A percentile compares a stretch with the other conserved stretches of the same genome.
phyloP scores from a whole-genome alignment of 2,329 filamentous ascomycete species.

The Ceratocystis destructans region DNA sequence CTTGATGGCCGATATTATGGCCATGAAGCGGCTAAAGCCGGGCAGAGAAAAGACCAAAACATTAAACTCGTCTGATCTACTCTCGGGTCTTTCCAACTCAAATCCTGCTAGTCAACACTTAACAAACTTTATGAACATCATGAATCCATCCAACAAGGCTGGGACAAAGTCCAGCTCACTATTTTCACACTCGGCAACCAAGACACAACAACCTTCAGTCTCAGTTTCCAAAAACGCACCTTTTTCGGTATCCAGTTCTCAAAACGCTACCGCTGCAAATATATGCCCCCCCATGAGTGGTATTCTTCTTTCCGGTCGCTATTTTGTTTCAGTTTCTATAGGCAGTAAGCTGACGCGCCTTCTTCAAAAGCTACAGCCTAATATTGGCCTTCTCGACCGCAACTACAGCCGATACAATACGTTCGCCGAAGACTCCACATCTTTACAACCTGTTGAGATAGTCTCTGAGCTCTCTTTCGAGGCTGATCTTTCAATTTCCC shows the following conservation, averaged over 20 bases:
- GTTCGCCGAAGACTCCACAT: not conserved
- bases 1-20: conserved; percentile 7
- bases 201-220: not conserved
- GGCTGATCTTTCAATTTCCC: conserved; percentile 49
- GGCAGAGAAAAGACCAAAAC: not conserved
- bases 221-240: not conserved
- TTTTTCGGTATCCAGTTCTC: not conserved
- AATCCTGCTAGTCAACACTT: conserved; percentile 23
- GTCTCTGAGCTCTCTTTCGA: conserved; percentile 36
- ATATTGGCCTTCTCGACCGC: conserved; percentile 9
- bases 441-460: not conserved
- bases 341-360: conserved; percentile 10
- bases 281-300: not conserved
- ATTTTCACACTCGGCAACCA: not conserved
- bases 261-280: not conserved
- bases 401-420: conserved; percentile 6
- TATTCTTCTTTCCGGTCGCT: not conserved
- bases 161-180: conserved; percentile 2
- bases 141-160: conserved; percentile 14
- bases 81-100: conserved; percentile 1
- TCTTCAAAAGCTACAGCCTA: conserved; percentile 15
- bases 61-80: not conserved
- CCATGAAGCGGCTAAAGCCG: conserved; percentile 4
- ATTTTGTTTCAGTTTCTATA: conserved; percentile 14
- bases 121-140: conserved; percentile 21